Base-by-base conservation (phyloP, 345 rosid species). In the Lumnitzera racemosa region DNA sequence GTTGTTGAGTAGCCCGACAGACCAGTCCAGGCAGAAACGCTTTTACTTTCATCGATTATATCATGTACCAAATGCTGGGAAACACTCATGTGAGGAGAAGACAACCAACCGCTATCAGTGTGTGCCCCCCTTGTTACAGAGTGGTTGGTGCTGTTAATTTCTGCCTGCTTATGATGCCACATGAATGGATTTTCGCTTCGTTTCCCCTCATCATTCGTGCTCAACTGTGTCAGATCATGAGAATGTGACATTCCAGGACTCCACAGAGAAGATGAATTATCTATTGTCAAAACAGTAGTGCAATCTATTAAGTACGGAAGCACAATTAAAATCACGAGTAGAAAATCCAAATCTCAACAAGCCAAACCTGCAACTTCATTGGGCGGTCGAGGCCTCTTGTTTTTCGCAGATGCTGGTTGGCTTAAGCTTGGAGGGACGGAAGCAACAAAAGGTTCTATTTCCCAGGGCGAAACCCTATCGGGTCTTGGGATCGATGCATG, bases 401-500 rank as follows among this genome's bases (percentile, higher is more conserved):
- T 76, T 74, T 86, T 92, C 15, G 53, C 20, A 27, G 68, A 59
- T 61, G 66, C 76, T 47, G 78, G 58, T 65, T 77, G 94, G 62
- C 77, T 67, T 57, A 73, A 58, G 69, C 72, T 76, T 29, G 76
- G 48, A 5, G 78, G 66, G 63, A 70, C 78, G 23, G 89, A 79
- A 59, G 84, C 67, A 49, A 71, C 67, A 61, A 78, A 85, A 8
- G 92, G 89, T 63, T 92, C 96, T 27, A 89, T 77, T 64, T 92
- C 98, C 98, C 98, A 92, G 49, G 96, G 85, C 24, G 98, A 92
- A 80, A 92, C 94, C 78, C 83, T 79, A 23, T 82, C 82, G 10
- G 94, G 98, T 75, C 96, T 83, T 66, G 67, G 69, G 61, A 89
- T 75, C 11, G 83, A 76, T 56, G 99, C 88, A 63, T 89, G 83